Conservation (phyloP, 1,284 basidiomycete species). For the Pseudomicrostroma phylloplanum region DNA sequence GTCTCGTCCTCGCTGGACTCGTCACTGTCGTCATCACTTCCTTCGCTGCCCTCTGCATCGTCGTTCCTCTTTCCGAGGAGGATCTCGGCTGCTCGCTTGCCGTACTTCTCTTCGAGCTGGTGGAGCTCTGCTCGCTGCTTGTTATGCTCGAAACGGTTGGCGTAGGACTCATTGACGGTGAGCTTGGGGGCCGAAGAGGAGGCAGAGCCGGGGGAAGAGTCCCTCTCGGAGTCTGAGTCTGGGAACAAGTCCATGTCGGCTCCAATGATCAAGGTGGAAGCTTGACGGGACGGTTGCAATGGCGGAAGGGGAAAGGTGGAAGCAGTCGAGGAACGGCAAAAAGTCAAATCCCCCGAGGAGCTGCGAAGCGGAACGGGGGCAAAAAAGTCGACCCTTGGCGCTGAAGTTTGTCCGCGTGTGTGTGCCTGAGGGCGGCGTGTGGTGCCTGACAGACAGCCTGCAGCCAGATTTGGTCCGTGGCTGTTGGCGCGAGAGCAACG, state of each 20-base stretch:
- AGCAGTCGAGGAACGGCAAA: too few species aligned
- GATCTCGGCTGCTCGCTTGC: constrained; percentile 17
- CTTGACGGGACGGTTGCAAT: too few species aligned
- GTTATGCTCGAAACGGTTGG: constrained; percentile 43
- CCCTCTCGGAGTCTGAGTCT: constrained; percentile 7
- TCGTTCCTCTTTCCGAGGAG: constrained; percentile 4
- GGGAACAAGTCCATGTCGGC: constrained; percentile 12
- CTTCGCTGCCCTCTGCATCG: constrained; percentile 12
- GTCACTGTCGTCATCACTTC: constrained; percentile 24
- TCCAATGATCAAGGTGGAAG: neutral
- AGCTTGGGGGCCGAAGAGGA: neutral
- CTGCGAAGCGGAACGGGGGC: too few species aligned
- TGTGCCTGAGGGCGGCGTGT: too few species aligned
- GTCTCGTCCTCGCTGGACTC: constrained; percentile 59
- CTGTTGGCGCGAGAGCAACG: too few species aligned
- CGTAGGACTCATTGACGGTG: constrained; percentile 43
- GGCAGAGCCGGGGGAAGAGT: neutral
- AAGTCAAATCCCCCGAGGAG: too few species aligned
- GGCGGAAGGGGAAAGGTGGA: too few species aligned
- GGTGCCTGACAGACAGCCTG: too few species aligned
- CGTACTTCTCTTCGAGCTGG: constrained; percentile 40
- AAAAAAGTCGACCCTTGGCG: too few species aligned
- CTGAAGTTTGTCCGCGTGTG: too few species aligned
- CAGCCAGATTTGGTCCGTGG: too few species aligned
- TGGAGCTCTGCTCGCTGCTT: constrained; percentile 43